These are phyloP conservation scores for Calamus simplicifolius DNA, from an alignment of 176 grass and related monocot species.

Conservation along the genomic window DNA sequence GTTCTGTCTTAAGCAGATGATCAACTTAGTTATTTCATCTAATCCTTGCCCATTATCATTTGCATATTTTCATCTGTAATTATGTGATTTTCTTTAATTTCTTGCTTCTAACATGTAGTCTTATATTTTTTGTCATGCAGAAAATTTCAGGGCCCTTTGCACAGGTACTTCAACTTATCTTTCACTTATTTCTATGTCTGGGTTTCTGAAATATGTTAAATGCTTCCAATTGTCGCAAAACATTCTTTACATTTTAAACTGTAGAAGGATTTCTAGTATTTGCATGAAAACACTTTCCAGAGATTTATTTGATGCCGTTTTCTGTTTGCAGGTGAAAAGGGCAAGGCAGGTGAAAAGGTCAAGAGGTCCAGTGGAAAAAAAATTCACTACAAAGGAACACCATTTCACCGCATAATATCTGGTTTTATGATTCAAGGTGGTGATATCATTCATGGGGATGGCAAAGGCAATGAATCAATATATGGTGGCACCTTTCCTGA, in stretches of 20 bases:
- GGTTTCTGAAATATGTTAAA: too few species aligned
- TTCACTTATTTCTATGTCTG: too few species aligned
- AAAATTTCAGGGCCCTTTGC: conserved; percentile 93
- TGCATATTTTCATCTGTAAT: too few species aligned
- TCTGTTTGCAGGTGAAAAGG: conserved; percentile 61
- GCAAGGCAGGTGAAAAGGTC: conserved; percentile 6
- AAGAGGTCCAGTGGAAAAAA: conserved; percentile 40
- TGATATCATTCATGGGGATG: conserved; percentile 62
- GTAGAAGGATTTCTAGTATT: too few species aligned
- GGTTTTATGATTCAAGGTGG: conserved; percentile 98
- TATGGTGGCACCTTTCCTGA: conserved; percentile 82
- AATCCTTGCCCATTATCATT: too few species aligned
- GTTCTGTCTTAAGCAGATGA: neutral
- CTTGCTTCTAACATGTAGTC: too few species aligned
- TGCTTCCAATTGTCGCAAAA: too few species aligned
- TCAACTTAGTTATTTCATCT: too few species aligned
- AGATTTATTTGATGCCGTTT: neutral
- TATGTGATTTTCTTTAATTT: too few species aligned
- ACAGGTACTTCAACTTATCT: conserved; percentile 47
- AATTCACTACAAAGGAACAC: conserved; percentile 87
- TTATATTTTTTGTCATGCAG: conserved; percentile 28
- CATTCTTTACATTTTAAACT: too few species aligned
- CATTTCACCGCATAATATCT: conserved; percentile 85
- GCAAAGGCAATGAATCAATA: conserved; percentile 79
- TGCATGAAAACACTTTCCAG: too few species aligned